These are phyloP conservation scores for Heritiera littoralis DNA, from an alignment of 345 rosid genomes.

Conservation along the genomic window DNA sequence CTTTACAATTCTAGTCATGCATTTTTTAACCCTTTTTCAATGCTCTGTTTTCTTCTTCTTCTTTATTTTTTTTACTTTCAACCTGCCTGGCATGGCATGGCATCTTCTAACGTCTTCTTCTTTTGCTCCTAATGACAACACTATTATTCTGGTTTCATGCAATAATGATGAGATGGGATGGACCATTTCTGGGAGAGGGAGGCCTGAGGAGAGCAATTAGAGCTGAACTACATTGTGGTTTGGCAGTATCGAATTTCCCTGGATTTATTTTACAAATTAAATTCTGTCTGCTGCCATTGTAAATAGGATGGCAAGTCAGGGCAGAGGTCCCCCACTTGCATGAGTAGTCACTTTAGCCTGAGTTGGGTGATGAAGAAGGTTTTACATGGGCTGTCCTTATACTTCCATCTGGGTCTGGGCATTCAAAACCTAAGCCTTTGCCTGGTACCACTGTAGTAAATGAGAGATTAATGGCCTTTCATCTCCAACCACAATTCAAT, in stretches of 20 bases:
- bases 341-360: conserved; percentile 25
- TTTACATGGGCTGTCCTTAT: conserved; percentile 33
- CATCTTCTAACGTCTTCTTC: neutral
- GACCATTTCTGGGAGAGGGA: neutral
- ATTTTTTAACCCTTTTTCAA: neutral
- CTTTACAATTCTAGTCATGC: neutral
- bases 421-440: conserved; percentile 16
- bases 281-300: neutral
- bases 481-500: neutral
- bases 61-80: neutral
- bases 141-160: conserved; percentile 9
- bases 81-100: neutral
- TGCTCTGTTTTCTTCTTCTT: neutral
- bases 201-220: neutral
- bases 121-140: neutral
- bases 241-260: neutral
- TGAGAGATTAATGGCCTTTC: neutral
- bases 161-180: conserved; percentile 8
- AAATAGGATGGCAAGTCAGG: neutral
- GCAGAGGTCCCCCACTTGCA: conserved; percentile 28
- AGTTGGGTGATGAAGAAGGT: neutral
- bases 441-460: conserved; percentile 25
- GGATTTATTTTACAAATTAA: neutral
- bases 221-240: neutral
- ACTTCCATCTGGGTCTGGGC: conserved; percentile 33